Percentiles rank a stretch among this genome's conserved stretches.
Evolutionary conservation across 2,329 filamentous ascomycete species (phyloP).

Genomic region (Aureobasidium sp.): DNA sequence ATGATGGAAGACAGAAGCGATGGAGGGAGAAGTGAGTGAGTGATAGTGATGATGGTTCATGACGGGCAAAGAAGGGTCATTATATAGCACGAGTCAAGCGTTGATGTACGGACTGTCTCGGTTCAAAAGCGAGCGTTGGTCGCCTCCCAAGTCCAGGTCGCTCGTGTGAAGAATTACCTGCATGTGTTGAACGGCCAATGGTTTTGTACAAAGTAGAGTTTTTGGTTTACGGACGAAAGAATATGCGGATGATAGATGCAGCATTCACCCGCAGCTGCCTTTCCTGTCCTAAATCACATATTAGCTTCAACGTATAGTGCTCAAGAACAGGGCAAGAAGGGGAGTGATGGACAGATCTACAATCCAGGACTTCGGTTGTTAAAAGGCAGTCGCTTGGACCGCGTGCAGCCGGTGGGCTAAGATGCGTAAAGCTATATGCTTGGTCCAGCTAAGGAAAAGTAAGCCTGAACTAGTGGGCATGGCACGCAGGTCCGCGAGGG

Average conservation of each 20-base stretch:
- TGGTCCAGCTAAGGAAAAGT: background rate
- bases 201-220: background rate
- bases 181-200: slow-evolving; percentile 10
- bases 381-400: background rate
- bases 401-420: background rate
- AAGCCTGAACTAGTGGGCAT: background rate
- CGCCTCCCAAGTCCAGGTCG: background rate
- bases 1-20: background rate
- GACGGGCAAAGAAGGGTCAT: background rate
- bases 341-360: slow-evolving; percentile 9
- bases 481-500: slow-evolving; percentile 7
- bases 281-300: slow-evolving; percentile 7
- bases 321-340: background rate
- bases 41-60: background rate
- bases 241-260: background rate
- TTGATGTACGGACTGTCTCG: background rate
- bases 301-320: slow-evolving; percentile 3
- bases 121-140: background rate
- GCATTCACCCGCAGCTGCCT: slow-evolving; percentile 11
- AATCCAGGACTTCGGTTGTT: slow-evolving; percentile 4
- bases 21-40: background rate
- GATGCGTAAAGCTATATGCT: background rate
- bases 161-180: background rate
- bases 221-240: background rate
- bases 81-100: background rate